Evolutionary conservation across 192 early-diverging fungal species (phyloP).

Genomic region (Allomyces macrogynus): DNA sequence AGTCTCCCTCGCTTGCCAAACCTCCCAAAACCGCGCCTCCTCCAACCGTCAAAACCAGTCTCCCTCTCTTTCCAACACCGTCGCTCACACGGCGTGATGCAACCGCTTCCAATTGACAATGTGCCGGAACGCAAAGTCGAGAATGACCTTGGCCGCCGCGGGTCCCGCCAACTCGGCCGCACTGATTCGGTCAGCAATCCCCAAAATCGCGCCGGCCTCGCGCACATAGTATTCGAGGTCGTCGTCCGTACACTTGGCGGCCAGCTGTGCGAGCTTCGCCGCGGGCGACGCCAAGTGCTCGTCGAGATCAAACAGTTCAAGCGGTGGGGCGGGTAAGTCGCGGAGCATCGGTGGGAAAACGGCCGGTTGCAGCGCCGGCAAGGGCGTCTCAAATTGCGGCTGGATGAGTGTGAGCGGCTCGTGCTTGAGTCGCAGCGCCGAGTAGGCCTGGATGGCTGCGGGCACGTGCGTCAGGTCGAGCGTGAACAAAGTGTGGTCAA

Average conservation of each 20-base stretch:
- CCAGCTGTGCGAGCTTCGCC: constrained; percentile 29
- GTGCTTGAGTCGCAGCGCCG: constrained; percentile 25
- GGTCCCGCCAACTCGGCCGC: no score
- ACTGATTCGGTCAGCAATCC: constrained; percentile 16
- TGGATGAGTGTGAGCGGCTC: constrained; percentile 38
- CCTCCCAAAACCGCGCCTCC: no score
- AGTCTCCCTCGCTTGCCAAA: no score
- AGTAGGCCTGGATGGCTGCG: constrained; percentile 23
- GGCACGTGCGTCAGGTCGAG: constrained; percentile 34
- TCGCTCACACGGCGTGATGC: no score
- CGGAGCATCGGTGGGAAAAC: constrained; percentile 31
- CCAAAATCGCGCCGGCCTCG: constrained; percentile 36
- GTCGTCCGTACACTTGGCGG: constrained; percentile 42
- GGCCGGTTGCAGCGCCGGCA: constrained; percentile 35
- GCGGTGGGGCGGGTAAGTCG: constrained; percentile 32
- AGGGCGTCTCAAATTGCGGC: constrained; percentile 43
- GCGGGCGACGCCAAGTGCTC: constrained; percentile 34
- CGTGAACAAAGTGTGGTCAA: constrained; percentile 29
- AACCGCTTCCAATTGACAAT: no score
- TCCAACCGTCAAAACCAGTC: no score
- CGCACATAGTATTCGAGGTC: constrained; percentile 43
- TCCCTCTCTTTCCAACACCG: no score
- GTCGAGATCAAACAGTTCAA: constrained; percentile 43
- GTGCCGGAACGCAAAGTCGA: no score
- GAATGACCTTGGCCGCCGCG: no score